Evolutionary conservation across 352 stramenopile genomes (phyloP).

Genomic region (Blastocystis sp.): DNA sequence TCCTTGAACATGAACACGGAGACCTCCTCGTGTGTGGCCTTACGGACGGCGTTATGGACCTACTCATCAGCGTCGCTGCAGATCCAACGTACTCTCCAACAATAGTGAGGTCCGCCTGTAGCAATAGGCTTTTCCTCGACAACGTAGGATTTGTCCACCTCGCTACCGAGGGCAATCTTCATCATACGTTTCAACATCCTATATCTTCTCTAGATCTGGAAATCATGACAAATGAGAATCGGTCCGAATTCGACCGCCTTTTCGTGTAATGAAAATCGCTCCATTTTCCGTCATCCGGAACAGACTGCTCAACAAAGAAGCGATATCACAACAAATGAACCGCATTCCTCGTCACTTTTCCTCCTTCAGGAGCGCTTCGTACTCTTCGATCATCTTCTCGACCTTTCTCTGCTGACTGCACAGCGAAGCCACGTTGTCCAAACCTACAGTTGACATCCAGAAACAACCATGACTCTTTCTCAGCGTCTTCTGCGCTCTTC

Average conservation of each 20-base stretch:
- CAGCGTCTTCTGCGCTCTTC: slow-evolving; percentile 48
- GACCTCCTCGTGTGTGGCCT: slow-evolving; percentile 59
- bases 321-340: too few species aligned
- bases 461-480: slow-evolving; percentile 16
- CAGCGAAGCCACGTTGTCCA: background rate
- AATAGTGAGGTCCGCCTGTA: slow-evolving; percentile 68
- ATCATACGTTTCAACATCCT: slow-evolving; percentile 68
- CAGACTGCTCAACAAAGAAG: background rate
- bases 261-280: background rate
- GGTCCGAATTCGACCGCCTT: background rate
- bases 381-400: slow-evolving; percentile 15
- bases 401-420: slow-evolving; percentile 16
- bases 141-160: slow-evolving; percentile 68
- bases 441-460: slow-evolving; percentile 31
- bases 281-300: slow-evolving; percentile 12
- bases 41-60: slow-evolving; percentile 58
- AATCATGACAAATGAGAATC: background rate
- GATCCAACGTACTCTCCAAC: slow-evolving; percentile 31
- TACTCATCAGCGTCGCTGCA: background rate
- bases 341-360: background rate
- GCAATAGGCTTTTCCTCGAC: slow-evolving; percentile 67
- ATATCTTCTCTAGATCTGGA: background rate
- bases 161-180: slow-evolving; percentile 68
- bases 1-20: slow-evolving; percentile 70
- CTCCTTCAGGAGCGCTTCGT: background rate